Percentiles rank a stretch among this genome's conserved stretches.
Evolutionary conservation across 2,329 filamentous ascomycete species (phyloP).

Genomic region (Aschersonia sp.): DNA sequence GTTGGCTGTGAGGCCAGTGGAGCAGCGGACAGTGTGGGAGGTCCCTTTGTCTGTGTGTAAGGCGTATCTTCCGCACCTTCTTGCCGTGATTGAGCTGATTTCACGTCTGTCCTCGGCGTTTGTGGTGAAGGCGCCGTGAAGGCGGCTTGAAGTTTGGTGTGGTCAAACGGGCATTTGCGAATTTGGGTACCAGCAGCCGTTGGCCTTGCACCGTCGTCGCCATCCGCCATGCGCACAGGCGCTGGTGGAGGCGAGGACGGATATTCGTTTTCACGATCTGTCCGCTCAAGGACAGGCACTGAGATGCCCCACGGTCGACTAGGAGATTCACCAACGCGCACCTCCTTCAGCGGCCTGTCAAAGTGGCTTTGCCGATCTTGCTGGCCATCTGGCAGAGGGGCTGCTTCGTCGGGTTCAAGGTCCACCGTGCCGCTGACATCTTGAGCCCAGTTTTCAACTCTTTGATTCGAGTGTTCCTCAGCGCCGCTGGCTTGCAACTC

Average conservation of each 20-base stretch:
- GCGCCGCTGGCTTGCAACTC: conserved; percentile 25
- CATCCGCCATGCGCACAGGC: conserved; percentile 34
- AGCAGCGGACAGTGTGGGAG: conserved; percentile 4
- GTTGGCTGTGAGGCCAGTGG: conserved; percentile 24
- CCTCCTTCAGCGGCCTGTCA: conserved; percentile 71
- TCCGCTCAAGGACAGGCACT: conserved; percentile 46
- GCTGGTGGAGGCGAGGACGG: conserved; percentile 43
- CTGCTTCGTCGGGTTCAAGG: conserved; percentile 21
- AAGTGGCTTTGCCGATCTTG: conserved; percentile 56
- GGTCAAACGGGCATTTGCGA: conserved; percentile 46
- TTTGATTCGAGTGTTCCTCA: conserved; percentile 45
- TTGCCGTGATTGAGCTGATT: conserved; percentile 4
- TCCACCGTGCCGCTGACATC: conserved; percentile 45
- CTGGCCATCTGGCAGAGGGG: conserved; percentile 24
- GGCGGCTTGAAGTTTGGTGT: conserved; percentile 26
- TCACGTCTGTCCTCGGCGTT: conserved; percentile 5
- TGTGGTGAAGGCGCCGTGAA: conserved; percentile 13
- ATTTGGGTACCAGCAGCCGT: conserved; percentile 7
- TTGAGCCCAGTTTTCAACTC: conserved; percentile 78
- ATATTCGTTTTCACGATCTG: conserved; percentile 20
- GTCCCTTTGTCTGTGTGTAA: conserved; percentile 7
- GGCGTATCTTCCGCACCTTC: conserved; percentile 7
- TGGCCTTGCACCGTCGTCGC: conserved; percentile 10
- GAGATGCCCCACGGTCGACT: conserved; percentile 87
- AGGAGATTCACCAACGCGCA: conserved; percentile 86